Evolutionary conservation across 805 yeast genomes (phyloP).

Genomic region (Saturnispora mendoncae): DNA sequence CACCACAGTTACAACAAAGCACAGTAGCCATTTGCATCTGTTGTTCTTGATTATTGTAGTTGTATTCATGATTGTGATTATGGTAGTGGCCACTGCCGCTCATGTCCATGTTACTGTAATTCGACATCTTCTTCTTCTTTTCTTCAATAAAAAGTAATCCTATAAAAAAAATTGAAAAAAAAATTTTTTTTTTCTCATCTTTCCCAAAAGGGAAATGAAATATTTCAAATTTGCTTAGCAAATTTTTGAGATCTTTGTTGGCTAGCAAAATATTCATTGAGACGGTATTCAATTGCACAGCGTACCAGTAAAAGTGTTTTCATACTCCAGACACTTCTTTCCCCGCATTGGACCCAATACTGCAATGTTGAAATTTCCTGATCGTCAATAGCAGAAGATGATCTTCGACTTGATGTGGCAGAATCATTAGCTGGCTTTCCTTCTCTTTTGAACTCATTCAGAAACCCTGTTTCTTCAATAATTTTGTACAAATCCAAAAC

Average conservation of each 20-base stretch:
- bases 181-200: slow-evolving; percentile 2
- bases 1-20: slow-evolving; percentile 97
- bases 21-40: slow-evolving; percentile 55
- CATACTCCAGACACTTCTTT: slow-evolving; percentile 87
- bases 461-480: slow-evolving; percentile 62
- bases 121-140: slow-evolving; percentile 31
- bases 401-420: not conserved
- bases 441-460: slow-evolving; percentile 11
- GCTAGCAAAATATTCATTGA: slow-evolving; percentile 55
- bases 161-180: slow-evolving; percentile 25
- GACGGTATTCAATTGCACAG: slow-evolving; percentile 80
- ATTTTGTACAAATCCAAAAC: slow-evolving; percentile 65
- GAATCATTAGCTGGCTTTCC: not conserved
- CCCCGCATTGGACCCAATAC: slow-evolving; percentile 88
- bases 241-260: not conserved
- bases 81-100: slow-evolving; percentile 24
- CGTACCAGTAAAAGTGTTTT: slow-evolving; percentile 78
- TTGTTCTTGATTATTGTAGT: slow-evolving; percentile 17
- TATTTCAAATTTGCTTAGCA: not conserved
- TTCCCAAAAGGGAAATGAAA: slow-evolving; percentile 1
- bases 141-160: slow-evolving; percentile 18
- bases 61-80: slow-evolving; percentile 18
- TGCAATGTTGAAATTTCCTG: slow-evolving; percentile 52
- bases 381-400: slow-evolving; percentile 5
- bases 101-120: slow-evolving; percentile 36